Percentiles rank a stretch among this genome's conserved stretches.
These are phyloP conservation scores for Kluyveromyces marxianus DNA, from an alignment of 1,139 yeast genomes.

Conservation along the genomic window DNA sequence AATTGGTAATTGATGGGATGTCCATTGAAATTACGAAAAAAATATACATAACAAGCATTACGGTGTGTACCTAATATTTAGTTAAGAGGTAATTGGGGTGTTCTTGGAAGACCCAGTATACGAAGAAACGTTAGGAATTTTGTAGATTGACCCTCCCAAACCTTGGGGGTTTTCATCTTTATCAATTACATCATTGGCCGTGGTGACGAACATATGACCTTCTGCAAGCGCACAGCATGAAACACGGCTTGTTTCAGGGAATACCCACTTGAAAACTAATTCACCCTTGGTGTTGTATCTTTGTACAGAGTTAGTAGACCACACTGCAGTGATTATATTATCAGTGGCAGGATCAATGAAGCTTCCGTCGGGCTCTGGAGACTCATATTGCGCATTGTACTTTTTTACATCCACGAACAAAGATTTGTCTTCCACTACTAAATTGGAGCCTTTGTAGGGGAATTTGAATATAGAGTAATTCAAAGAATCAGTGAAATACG, in stretches of 20 bases:
- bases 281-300: conserved; percentile 46
- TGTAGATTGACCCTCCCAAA: conserved; percentile 15
- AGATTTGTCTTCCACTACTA: conserved; percentile 35
- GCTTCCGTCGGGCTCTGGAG: conserved; percentile 79
- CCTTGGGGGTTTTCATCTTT: background rate
- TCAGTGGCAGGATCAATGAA: conserved; percentile 49
- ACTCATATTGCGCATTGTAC: conserved; percentile 27
- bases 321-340: conserved; percentile 63
- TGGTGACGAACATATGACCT: conserved; percentile 59
- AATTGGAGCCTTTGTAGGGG: conserved; percentile 38
- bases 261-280: conserved; percentile 41
- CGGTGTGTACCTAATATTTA: too few relatives aligned
- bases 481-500: conserved; percentile 70
- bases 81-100: background rate
- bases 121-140: conserved; percentile 7
- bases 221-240: conserved; percentile 67
- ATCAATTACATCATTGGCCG: conserved; percentile 44
- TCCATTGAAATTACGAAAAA: too few relatives aligned
- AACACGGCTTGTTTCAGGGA: conserved; percentile 55
- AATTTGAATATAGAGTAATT: conserved; percentile 54
- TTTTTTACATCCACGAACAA: conserved; percentile 38
- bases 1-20: too few relatives aligned
- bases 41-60: too few relatives aligned
- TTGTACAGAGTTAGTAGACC: conserved; percentile 51
- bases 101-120: conserved; percentile 2